These are phyloP conservation scores for Rhodotorula glutinis DNA, from an alignment of 1,284 basidiomycete species.

Conservation along the genomic window DNA sequence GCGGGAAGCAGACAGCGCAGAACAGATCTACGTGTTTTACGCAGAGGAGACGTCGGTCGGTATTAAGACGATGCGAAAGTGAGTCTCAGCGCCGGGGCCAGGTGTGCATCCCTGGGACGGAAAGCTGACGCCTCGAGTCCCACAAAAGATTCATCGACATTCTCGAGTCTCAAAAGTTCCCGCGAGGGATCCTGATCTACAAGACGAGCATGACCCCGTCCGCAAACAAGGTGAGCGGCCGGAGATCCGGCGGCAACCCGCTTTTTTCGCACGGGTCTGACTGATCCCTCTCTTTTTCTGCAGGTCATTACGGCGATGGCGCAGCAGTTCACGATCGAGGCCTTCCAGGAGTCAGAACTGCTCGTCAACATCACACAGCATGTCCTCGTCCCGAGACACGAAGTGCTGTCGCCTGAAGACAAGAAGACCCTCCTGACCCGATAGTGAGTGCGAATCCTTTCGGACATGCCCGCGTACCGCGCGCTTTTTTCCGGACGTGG, in stretches of 20 bases:
- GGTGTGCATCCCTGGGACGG: too few relatives aligned
- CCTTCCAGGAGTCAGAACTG: conserved; percentile 93
- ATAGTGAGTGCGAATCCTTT: conserved; percentile 67
- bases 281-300: not conserved
- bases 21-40: conserved; percentile 86
- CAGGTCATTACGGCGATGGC: conserved; percentile 88
- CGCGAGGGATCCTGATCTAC: conserved; percentile 91
- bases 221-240: conserved; percentile 73
- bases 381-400: conserved; percentile 88
- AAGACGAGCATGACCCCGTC: conserved; percentile 94
- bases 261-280: not conserved
- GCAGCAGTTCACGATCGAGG: conserved; percentile 81
- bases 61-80: conserved; percentile 95
- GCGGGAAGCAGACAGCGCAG: conserved; percentile 53
- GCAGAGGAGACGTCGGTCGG: conserved; percentile 87
- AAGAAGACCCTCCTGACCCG: conserved; percentile 82
- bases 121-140: too few relatives aligned
- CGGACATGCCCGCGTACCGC: not conserved
- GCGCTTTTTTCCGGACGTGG: too few relatives aligned
- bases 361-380: conserved; percentile 95
- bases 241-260: too few relatives aligned
- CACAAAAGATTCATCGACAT: conserved; percentile 83
- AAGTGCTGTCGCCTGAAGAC: conserved; percentile 79
- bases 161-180: conserved; percentile 83
- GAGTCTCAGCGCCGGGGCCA: too few relatives aligned